Conservation (phyloP, 2,329 filamentous ascomycete genomes). For the Xylaria sp. region DNA sequence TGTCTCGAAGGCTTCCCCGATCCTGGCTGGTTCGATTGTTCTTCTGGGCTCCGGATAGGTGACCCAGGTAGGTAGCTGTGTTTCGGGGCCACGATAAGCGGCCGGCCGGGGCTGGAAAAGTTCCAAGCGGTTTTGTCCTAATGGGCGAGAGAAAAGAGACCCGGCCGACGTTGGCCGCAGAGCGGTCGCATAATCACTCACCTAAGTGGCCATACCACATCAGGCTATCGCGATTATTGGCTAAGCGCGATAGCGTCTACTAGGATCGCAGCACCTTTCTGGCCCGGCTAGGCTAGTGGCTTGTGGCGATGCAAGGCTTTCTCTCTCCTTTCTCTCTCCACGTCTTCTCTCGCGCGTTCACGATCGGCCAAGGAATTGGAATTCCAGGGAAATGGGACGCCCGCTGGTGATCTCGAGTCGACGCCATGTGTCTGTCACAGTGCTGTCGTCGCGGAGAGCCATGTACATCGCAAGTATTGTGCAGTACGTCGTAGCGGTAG, state of each 20-base stretch:
- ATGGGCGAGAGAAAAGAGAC: background rate
- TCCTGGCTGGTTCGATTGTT: constrained; percentile 14
- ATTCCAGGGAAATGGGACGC: background rate
- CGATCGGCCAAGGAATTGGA: background rate
- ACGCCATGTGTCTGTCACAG: constrained; percentile 4
- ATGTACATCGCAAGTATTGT: constrained; percentile 22
- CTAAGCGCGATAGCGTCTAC: constrained; percentile 39
- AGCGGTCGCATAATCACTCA: constrained; percentile 26
- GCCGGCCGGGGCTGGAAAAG: constrained; percentile 21
- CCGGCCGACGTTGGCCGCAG: constrained; percentile 23
- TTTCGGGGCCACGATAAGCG: constrained; percentile 25
- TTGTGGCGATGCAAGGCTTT: constrained; percentile 46
- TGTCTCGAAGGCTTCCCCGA: background rate
- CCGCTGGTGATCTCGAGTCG: constrained; percentile 1
- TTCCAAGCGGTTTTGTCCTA: constrained; percentile 17
- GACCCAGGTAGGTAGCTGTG: background rate
- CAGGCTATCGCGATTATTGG: constrained; percentile 40
- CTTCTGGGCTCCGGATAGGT: constrained; percentile 22
- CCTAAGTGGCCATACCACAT: constrained; percentile 25
- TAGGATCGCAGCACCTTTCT: constrained; percentile 26
- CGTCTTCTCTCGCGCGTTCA: constrained; percentile 4
- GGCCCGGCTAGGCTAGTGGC: background rate
- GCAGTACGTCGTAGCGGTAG: constrained; percentile 1
- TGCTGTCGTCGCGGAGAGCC: background rate
- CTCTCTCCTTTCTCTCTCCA: constrained; percentile 27